Conservation (phyloP, 495 filamentous ascomycete genomes). For the Lasiosphaeris hirsuta region DNA sequence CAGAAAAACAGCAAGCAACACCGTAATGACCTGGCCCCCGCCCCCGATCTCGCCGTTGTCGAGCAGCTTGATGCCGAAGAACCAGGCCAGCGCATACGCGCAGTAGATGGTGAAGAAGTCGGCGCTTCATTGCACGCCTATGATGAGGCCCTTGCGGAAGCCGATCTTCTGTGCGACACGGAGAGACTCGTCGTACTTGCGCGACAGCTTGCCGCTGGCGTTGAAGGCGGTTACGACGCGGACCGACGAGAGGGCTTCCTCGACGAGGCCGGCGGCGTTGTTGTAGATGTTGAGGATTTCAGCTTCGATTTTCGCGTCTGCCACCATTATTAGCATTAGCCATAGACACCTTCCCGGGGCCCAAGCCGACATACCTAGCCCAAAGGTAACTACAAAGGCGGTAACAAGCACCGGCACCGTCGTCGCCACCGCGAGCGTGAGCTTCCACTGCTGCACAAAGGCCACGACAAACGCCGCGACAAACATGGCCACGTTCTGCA, state of each 20-base stretch:
- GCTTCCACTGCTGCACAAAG: no score
- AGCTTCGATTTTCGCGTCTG: no score
- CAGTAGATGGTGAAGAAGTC: conserved; percentile 80
- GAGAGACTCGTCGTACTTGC: conserved; percentile 73
- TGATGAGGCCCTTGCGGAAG: conserved; percentile 60
- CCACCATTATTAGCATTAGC: no score
- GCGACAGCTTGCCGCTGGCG: conserved; percentile 76
- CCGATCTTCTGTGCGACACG: conserved; percentile 68
- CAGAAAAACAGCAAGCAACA: conserved; percentile 80
- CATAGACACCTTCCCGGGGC: no score
- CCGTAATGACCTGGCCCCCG: conserved; percentile 58
- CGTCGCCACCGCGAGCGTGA: no score
- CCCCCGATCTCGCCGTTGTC: conserved; percentile 58
- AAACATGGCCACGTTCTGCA: no score
- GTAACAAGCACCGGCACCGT: no score
- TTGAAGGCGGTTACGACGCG: conserved; percentile 85
- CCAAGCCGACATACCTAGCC: no score
- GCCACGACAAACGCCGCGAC: no score
- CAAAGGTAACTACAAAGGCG: no score
- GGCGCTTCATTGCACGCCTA: conserved; percentile 70
- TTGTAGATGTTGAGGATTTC: no score
- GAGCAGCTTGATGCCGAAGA: conserved; percentile 80
- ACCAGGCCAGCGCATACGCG: conserved; percentile 87
- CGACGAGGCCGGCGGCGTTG: conserved; percentile 23
- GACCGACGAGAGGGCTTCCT: conserved; percentile 87